Base-by-base conservation (phyloP, 805 yeast genomes). In the Nakazawaea anatomiae region DNA sequence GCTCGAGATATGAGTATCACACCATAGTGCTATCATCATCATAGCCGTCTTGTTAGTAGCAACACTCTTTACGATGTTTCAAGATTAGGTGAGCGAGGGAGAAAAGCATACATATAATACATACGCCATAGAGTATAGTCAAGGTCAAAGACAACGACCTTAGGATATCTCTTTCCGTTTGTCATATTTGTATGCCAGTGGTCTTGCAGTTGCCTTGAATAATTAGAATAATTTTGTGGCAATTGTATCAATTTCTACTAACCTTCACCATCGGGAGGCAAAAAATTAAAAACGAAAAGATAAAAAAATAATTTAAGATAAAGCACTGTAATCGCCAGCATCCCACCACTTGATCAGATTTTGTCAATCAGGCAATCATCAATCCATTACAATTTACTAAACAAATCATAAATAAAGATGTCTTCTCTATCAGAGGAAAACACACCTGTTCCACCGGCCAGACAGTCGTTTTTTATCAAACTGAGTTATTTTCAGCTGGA, bases 111-210 rank as follows among this genome's bases (percentile, higher is more conserved):
- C 10, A 29, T 4, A 39, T 7, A 25, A 29, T 12, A 66, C 76
- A 52, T 64, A 70, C 87, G 91, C 94, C 94, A 86, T 35, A 86
- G 65, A 0, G 94, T 86, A 60, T 82, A 86, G 62, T 86, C 94
- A 42, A 86, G 67, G 57, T 86, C 94, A 61, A 86, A 84, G 0
- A 86, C 90, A 9, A 85, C 82, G 1, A 79, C 82, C 50, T 71
- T 69, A 1, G 83, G 83, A 44, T 59, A 57, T 11, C 18, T 39
- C 42, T 35, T 34, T 18, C 25, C 25, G 3, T 18, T 18, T 18
- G 25, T 18, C 25, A 18, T 18, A 18, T 18, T 18, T 18, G 25
- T 18, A 18, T 18, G 25, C 25, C 25, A 18, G 25, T 18, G 25
- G 25, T 18, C 3, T 18, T 18, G 25, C 25, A 18, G 25, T 18